phyloP scores from a whole-genome alignment of 2,329 filamentous ascomycete species.

The Akanthomyces lecanii region DNA sequence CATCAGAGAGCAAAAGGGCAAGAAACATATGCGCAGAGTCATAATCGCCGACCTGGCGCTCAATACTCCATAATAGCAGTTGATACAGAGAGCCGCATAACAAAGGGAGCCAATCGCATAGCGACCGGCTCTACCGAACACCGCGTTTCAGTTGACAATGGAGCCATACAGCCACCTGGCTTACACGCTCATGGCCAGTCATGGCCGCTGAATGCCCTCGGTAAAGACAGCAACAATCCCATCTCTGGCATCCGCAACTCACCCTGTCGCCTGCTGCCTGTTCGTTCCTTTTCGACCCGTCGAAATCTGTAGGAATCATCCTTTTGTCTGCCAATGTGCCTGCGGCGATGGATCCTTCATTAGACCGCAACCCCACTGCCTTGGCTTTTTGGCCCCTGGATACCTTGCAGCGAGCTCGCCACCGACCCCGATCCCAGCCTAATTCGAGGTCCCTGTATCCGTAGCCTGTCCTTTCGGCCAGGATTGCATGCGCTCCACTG shows the following conservation, averaged over 20 bases:
- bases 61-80: too few relatives aligned
- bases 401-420: not conserved
- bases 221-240: too few relatives aligned
- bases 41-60: not conserved
- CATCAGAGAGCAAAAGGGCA: too few relatives aligned
- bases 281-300: too few relatives aligned
- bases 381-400: not conserved
- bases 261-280: not conserved
- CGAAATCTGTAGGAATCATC: not conserved
- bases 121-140: too few relatives aligned
- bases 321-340: not conserved
- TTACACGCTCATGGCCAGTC: too few relatives aligned
- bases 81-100: not conserved
- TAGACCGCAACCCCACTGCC: not conserved
- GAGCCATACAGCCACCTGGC: too few relatives aligned
- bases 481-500: not conserved
- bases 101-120: not conserved
- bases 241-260: too few relatives aligned
- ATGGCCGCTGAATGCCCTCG: too few relatives aligned
- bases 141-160: too few relatives aligned
- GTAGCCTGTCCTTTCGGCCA: too few relatives aligned
- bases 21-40: not conserved
- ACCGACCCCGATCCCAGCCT: slow-evolving; percentile 1
- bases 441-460: not conserved
- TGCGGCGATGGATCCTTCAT: not conserved